Evolutionary conservation across 2,329 filamentous ascomycete genomes (phyloP).

Genomic region (Plectosphaerella cucumerina): DNA sequence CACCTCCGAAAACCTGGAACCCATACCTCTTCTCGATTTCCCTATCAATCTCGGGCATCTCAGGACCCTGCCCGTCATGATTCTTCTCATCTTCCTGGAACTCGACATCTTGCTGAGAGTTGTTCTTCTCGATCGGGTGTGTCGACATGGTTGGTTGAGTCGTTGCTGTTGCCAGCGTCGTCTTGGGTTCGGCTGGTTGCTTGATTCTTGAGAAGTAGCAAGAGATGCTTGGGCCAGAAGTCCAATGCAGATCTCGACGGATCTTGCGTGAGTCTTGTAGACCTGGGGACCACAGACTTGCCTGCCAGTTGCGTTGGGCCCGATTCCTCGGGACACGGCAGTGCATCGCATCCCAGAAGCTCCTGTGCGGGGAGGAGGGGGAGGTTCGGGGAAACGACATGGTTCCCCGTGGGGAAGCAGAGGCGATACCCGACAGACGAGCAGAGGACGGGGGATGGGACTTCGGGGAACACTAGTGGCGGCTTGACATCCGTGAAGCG

Average conservation of each 20-base stretch:
- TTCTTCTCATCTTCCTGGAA: not conserved
- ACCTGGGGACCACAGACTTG: not conserved
- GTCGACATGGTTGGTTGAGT: not conserved
- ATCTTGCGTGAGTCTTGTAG: not conserved
- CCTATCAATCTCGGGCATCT: not conserved
- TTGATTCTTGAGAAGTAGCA: too few species aligned
- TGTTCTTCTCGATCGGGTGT: not conserved
- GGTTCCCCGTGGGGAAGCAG: not conserved
- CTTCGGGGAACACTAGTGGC: too few species aligned
- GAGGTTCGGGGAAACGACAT: not conserved
- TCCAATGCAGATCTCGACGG: too few species aligned
- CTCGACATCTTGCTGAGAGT: not conserved
- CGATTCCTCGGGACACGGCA: too few species aligned
- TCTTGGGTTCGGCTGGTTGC: too few species aligned
- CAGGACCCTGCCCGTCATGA: not conserved
- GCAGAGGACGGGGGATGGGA: too few species aligned
- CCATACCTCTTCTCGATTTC: not conserved
- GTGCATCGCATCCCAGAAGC: too few species aligned
- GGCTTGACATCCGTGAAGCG: too few species aligned
- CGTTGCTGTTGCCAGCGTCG: not conserved
- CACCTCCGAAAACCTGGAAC: not conserved
- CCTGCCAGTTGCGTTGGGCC: too few species aligned
- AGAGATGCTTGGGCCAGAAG: too few species aligned
- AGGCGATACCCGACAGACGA: constrained; percentile 2
- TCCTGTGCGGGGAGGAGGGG: not conserved